Evolutionary conservation across 257 asterid species (phyloP).

Genomic region (Scutellaria baicalensis): DNA sequence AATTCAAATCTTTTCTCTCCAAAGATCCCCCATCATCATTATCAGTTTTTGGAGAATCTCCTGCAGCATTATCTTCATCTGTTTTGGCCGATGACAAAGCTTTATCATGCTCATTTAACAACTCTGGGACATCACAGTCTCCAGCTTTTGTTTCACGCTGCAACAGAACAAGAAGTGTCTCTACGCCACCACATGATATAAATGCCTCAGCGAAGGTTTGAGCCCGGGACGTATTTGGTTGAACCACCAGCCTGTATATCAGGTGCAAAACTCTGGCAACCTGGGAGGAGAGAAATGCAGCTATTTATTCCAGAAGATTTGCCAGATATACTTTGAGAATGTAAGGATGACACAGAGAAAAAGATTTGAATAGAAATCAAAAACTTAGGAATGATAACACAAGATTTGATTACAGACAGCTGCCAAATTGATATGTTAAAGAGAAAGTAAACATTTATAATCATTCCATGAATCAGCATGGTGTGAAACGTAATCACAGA

Average conservation of each 20-base stretch:
- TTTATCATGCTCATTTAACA: conserved; percentile 30
- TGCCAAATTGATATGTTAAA: not conserved
- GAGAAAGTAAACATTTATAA: conserved; percentile 6
- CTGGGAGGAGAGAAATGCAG: conserved; percentile 45
- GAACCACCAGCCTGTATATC: conserved; percentile 87
- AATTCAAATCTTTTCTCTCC: conserved; percentile 36
- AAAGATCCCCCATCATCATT: conserved; percentile 27
- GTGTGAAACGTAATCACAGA: not conserved
- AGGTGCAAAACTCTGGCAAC: conserved; percentile 93
- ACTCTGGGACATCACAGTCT: conserved; percentile 52
- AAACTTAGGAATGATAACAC: not conserved
- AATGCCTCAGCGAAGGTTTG: conserved; percentile 89
- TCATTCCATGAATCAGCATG: conserved; percentile 10
- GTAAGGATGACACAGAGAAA: conserved; percentile 1
- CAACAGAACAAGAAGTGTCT: conserved; percentile 89
- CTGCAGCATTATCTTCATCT: conserved; percentile 30
- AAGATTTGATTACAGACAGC: not conserved
- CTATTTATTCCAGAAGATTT: conserved; percentile 14
- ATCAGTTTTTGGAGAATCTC: conserved; percentile 24
- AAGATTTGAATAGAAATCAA: not conserved
- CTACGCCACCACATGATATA: conserved; percentile 88
- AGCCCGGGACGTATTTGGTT: conserved; percentile 85
- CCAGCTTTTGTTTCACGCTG: conserved; percentile 96
- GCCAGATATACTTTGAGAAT: conserved; percentile 8
- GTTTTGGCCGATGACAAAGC: conserved; percentile 28